phyloP scores from a whole-genome alignment of 768 basidiomycete genomes.

The Pleurotus giganteus region DNA sequence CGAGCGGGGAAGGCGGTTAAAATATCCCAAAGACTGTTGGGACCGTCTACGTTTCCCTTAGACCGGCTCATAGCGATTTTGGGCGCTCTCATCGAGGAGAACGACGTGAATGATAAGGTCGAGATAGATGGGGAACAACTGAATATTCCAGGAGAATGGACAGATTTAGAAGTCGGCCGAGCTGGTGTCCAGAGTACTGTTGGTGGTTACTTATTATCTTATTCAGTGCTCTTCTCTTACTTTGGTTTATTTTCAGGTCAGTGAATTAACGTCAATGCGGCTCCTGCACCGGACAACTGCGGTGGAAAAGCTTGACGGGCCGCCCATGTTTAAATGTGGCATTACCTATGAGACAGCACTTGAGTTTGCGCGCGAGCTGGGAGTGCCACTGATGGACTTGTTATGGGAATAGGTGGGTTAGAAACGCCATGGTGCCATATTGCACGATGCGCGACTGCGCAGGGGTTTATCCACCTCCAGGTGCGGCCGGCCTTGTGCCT shows the following conservation, averaged over 20 bases:
- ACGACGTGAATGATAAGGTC: constrained; percentile 46
- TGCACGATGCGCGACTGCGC: too few species aligned
- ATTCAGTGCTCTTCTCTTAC: neutral
- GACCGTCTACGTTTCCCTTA: constrained; percentile 74
- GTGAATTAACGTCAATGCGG: constrained; percentile 61
- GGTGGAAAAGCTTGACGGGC: constrained; percentile 62
- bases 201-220: constrained; percentile 20
- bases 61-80: constrained; percentile 81
- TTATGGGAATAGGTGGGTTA: constrained; percentile 56
- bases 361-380: constrained; percentile 55
- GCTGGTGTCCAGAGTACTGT: constrained; percentile 61
- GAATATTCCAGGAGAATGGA: constrained; percentile 63
- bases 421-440: too few species aligned
- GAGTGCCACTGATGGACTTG: constrained; percentile 59
- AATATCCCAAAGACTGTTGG: constrained; percentile 76
- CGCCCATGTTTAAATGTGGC: constrained; percentile 72
- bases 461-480: too few species aligned
- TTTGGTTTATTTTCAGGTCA: constrained; percentile 42
- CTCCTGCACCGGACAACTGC: constrained; percentile 65
- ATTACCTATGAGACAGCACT: constrained; percentile 59
- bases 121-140: constrained; percentile 43
- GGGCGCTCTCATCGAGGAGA: constrained; percentile 73
- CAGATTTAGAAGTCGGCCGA: constrained; percentile 69
- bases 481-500: too few species aligned
- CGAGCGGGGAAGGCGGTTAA: constrained; percentile 41